Evolutionary conservation across 495 filamentous ascomycete species (phyloP).

Genomic region (Tricharina praecox): DNA sequence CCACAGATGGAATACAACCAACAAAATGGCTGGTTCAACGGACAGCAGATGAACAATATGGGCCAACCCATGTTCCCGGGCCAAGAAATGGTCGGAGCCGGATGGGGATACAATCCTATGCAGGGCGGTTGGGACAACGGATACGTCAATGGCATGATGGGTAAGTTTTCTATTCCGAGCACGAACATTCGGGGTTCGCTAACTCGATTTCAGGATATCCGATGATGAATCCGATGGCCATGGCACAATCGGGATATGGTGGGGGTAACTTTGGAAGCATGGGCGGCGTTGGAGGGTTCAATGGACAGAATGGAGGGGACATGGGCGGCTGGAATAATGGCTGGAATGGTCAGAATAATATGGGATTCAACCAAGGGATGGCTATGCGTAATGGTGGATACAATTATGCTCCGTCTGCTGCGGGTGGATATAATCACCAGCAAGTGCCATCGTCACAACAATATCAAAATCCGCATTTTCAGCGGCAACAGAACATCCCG

Average conservation of each 20-base stretch:
- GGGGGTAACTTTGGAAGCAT: constrained; percentile 50
- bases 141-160: constrained; percentile 49
- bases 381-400: constrained; percentile 31
- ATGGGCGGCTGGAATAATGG: constrained; percentile 42
- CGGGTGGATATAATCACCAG: constrained; percentile 29
- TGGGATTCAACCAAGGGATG: constrained; percentile 53
- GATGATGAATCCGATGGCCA: constrained; percentile 70
- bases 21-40: constrained; percentile 19
- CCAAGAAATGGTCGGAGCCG: constrained; percentile 27
- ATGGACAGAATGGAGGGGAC: constrained; percentile 47
- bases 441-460: constrained; percentile 28
- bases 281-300: constrained; percentile 66
- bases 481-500: constrained; percentile 25
- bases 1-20: constrained; percentile 9
- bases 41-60: constrained; percentile 19
- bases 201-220: constrained; percentile 12
- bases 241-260: constrained; percentile 66
- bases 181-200: not conserved
- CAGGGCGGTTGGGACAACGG: constrained; percentile 28
- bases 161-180: constrained; percentile 36
- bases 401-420: constrained; percentile 27
- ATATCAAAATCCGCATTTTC: constrained; percentile 28
- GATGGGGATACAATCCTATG: constrained; percentile 46
- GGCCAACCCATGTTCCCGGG: constrained; percentile 23
- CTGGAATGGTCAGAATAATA: constrained; percentile 49